Percentiles rank a stretch among this genome's conserved stretches.
These are phyloP conservation scores for Alternaria angustiovoidea DNA, from an alignment of 2,329 filamentous ascomycete species.

Conservation along the genomic window DNA sequence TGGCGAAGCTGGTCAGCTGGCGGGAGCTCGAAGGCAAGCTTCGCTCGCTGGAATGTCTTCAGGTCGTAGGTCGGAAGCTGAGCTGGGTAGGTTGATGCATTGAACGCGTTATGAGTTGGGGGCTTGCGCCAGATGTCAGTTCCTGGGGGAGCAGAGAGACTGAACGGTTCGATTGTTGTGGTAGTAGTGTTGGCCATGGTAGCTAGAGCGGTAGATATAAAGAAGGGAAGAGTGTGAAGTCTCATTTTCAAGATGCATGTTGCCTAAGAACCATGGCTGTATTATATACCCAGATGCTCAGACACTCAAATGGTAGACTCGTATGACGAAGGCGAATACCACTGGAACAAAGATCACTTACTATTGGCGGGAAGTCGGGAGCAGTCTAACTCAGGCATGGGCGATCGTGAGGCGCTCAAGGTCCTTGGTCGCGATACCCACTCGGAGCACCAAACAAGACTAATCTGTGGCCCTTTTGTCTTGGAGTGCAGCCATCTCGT, in stretches of 20 bases:
- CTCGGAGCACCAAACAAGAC: conserved; percentile 8
- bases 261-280: neutral
- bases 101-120: conserved; percentile 71
- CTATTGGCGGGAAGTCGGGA: conserved; percentile 16
- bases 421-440: neutral
- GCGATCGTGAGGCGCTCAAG: neutral
- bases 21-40: conserved; percentile 64
- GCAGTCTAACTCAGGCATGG: neutral
- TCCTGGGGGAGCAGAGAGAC: conserved; percentile 56
- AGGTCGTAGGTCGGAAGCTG: conserved; percentile 52
- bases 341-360: neutral
- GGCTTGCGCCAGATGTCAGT: conserved; percentile 84
- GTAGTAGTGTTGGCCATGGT: conserved; percentile 28
- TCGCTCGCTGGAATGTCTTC: conserved; percentile 67
- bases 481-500: conserved; percentile 9
- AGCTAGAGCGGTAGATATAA: neutral
- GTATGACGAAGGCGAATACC: neutral
- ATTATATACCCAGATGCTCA: conserved; percentile 20
- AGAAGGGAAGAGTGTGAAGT: neutral
- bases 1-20: conserved; percentile 58
- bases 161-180: conserved; percentile 39
- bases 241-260: neutral
- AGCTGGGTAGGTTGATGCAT: conserved; percentile 54
- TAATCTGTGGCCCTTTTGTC: conserved; percentile 2
- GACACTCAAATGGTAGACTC: neutral